Percentiles rank a stretch among this genome's conserved stretches.
phyloP scores from a whole-genome alignment of 2,329 filamentous ascomycete genomes.

The Truncatella angustata region DNA sequence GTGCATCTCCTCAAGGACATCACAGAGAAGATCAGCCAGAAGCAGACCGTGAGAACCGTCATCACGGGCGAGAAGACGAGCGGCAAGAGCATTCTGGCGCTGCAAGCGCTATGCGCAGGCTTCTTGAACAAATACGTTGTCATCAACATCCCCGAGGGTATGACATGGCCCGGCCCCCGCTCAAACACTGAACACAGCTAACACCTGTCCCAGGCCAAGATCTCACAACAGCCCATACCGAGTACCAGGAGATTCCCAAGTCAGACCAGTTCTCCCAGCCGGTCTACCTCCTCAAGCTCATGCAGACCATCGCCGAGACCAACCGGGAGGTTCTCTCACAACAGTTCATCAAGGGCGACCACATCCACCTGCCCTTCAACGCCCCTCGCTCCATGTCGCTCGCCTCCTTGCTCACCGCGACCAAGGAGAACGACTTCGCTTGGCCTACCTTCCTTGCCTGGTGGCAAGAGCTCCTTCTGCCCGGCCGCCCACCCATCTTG shows the following conservation, averaged over 20 bases:
- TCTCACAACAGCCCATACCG: slow-evolving; percentile 74
- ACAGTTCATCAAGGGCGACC: slow-evolving; percentile 45
- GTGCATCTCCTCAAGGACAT: slow-evolving; percentile 66
- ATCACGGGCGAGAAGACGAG: slow-evolving; percentile 70
- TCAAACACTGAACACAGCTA: neutral
- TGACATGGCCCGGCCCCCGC: slow-evolving; percentile 18
- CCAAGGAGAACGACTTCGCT: slow-evolving; percentile 72
- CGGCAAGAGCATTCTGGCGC: slow-evolving; percentile 83
- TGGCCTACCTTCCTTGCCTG: slow-evolving; percentile 80
- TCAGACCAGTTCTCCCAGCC: slow-evolving; percentile 74
- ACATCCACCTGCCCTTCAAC: slow-evolving; percentile 58
- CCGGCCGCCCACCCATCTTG: slow-evolving; percentile 55
- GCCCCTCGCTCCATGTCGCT: slow-evolving; percentile 61
- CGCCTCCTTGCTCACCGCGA: slow-evolving; percentile 65
- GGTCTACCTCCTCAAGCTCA: slow-evolving; percentile 70
- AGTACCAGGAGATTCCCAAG: slow-evolving; percentile 70
- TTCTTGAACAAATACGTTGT: slow-evolving; percentile 86
- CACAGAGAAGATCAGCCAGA: slow-evolving; percentile 49
- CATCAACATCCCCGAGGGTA: slow-evolving; percentile 86
- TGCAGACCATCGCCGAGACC: slow-evolving; percentile 69
- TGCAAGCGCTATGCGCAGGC: slow-evolving; percentile 81
- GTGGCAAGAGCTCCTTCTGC: slow-evolving; percentile 71
- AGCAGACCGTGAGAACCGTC: slow-evolving; percentile 61
- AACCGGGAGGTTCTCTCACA: slow-evolving; percentile 65
- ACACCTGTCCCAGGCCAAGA: slow-evolving; percentile 62